Conservation (phyloP, 495 filamentous ascomycete species). For the Podospora sp. region DNA sequence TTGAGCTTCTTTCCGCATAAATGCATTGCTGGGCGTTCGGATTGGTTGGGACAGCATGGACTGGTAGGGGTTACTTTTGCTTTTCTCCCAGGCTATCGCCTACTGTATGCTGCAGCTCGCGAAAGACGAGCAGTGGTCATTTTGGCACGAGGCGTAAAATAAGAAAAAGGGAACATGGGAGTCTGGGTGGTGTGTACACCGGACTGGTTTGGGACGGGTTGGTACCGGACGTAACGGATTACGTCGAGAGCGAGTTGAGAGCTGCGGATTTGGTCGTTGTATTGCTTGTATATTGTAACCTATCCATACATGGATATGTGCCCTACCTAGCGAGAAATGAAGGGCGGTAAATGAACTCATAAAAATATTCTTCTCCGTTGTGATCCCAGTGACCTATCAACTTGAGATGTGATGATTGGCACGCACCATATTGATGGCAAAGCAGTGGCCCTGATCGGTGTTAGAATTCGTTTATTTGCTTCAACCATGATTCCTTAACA, state of each 20-base stretch:
- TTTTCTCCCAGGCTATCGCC: not conserved
- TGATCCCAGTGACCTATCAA: not conserved
- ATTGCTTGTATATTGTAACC: not conserved
- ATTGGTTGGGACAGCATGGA: not conserved
- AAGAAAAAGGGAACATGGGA: not conserved
- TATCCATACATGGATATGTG: not conserved
- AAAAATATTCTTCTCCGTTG: not conserved
- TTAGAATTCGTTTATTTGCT: not conserved
- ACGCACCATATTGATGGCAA: no score
- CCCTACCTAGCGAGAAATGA: not conserved
- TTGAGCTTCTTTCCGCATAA: not conserved
- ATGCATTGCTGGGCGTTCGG: slow-evolving; percentile 2
- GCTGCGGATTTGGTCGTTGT: not conserved
- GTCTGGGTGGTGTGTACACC: not conserved
- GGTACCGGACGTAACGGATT: not conserved
- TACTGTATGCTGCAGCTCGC: not conserved
- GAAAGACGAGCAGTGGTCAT: not conserved
- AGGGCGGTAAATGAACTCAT: not conserved
- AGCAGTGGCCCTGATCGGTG: no score
- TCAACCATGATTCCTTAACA: not conserved
- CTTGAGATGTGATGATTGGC: not conserved
- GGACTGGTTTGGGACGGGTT: not conserved
- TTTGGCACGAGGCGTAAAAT: not conserved
- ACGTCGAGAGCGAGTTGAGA: not conserved
- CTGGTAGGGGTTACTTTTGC: not conserved